Evolutionary conservation across 192 early-diverging fungal genomes (phyloP), one percentile per base, ranked within the genome.

Genomic region (Jimgerdemannia flammicorona): DNA sequence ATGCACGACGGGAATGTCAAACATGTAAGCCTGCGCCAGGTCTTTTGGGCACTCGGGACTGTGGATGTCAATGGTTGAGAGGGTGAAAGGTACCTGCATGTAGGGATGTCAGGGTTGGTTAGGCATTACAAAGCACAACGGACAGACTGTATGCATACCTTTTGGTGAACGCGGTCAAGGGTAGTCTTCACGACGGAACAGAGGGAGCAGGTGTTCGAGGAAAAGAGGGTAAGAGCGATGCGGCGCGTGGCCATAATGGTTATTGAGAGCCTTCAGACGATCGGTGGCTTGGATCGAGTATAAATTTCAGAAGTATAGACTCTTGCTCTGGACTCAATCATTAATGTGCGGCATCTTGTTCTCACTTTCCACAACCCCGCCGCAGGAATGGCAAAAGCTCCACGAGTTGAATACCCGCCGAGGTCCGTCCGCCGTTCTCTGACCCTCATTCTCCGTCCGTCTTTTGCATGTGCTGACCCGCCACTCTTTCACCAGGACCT

Each of bases 321-420:
- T 29, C 29, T 29, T 29, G 29, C 29, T 29, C 29, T 29, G 0
- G 29, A 29, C 29, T 29, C 29, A 29, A 29, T 29, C 29, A 29
- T 29, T 29, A 14, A 89, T 89, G 88, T 89, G 88, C 66, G 88
- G 88, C 70, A 87, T 89, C 73, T 74, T 86, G n/a, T 86, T 89
- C 71, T 71, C 78, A 54, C 78, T 89, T 19, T 71, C 65, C 18
- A 44, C 59, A 14, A 64, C 71, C 65, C 43, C 75, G 1, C 20
- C 19, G 17, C 74, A 44, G n/a, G 54, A 80, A 10, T 87, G 88
- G 86, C 54, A 74, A 9, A 72, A 74, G 19, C 74, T 89, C 17
- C 73, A 81, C 41, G 76, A 79, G 43, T 74, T 84, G 19, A 89
- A 89, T 73, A 70, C 79, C n/a, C 75, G 82, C 43, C 72, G 88